Percentiles rank a stretch among this genome's conserved stretches.
These are phyloP conservation scores for Gynochthodes officinalis DNA, from an alignment of 257 asterid species.

Conservation along the genomic window DNA sequence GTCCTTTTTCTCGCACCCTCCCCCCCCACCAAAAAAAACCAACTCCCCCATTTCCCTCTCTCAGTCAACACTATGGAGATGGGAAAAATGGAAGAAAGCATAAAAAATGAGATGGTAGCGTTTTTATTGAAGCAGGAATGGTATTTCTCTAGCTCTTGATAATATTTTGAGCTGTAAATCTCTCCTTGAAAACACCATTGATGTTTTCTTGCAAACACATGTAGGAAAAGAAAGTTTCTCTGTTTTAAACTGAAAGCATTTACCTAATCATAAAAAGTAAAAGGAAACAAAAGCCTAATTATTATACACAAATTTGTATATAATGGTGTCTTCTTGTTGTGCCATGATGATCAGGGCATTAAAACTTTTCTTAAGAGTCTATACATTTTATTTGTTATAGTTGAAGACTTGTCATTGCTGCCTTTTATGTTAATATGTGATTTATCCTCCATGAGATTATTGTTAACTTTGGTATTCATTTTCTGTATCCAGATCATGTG, in stretches of 20 bases:
- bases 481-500: slow-evolving; percentile 63
- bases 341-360: not conserved
- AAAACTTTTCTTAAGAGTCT: not conserved
- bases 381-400: not conserved
- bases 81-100: not conserved
- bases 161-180: not conserved
- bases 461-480: slow-evolving; percentile 18
- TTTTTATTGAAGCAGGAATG: too few relatives aligned
- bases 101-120: not conserved
- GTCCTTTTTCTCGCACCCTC: not conserved
- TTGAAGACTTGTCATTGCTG: not conserved
- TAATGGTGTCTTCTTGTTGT: not conserved
- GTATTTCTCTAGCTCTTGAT: too few relatives aligned
- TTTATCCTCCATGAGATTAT: not conserved
- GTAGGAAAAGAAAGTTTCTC: not conserved
- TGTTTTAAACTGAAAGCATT: not conserved
- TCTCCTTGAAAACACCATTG: not conserved
- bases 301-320: not conserved
- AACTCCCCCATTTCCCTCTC: too few relatives aligned
- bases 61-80: not conserved
- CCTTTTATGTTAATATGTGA: not conserved
- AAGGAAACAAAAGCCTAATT: not conserved
- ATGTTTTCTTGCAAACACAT: not conserved
- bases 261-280: not conserved
- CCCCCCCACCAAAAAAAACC: too few relatives aligned